Evolutionary conservation across 129 eudicot species (phyloP).

Genomic region (Tagetes patula): DNA sequence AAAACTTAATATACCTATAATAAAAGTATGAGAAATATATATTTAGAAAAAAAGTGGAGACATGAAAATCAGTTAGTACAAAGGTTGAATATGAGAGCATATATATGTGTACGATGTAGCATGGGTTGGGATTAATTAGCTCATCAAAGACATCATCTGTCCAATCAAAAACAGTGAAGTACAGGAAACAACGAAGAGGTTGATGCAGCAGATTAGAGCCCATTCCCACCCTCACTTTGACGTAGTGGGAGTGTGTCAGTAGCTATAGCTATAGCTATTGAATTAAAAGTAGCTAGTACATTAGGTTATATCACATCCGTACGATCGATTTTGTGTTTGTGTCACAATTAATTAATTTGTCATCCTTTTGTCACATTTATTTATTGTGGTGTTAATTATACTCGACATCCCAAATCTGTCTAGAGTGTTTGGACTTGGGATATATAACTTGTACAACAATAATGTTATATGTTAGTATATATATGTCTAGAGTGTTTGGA

Average conservation of each 20-base stretch:
- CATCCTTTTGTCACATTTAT: conserved; percentile 16
- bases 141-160: conserved; percentile 29
- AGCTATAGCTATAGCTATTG: not conserved
- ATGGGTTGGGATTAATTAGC: conserved; percentile 23
- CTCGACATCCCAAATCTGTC: conserved; percentile 11
- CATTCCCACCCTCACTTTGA: conserved; percentile 23
- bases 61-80: too few relatives aligned
- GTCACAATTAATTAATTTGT: not conserved
- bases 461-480: too few relatives aligned
- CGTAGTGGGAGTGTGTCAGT: conserved; percentile 26
- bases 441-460: too few relatives aligned
- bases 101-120: conserved; percentile 11
- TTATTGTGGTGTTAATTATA: conserved; percentile 5
- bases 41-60: too few relatives aligned
- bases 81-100: not conserved
- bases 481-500: too few relatives aligned
- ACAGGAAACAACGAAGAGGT: conserved; percentile 11
- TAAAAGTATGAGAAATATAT: too few relatives aligned
- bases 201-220: conserved; percentile 25
- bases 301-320: conserved; percentile 20
- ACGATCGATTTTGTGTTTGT: conserved; percentile 20
- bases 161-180: conserved; percentile 29
- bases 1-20: too few relatives aligned
- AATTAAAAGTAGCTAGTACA: not conserved
- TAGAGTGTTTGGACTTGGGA: too few relatives aligned